Percentiles rank a stretch among this genome's conserved stretches.
phyloP scores from a whole-genome alignment of 2,329 filamentous ascomycete genomes.

The Colletotrichum chlorophyti region DNA sequence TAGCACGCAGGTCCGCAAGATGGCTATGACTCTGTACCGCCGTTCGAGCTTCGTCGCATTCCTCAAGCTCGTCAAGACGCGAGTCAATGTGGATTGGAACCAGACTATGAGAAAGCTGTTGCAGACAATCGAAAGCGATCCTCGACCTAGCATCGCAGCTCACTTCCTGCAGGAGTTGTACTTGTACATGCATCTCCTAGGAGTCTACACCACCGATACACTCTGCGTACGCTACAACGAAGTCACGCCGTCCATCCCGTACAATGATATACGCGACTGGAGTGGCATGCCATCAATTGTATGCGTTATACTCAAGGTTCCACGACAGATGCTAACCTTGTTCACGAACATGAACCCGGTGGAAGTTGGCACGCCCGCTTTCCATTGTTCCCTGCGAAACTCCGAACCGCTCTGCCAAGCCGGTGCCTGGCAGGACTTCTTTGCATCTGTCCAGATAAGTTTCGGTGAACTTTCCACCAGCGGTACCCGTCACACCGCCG shows the following conservation, averaged over 20 bases:
- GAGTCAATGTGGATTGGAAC: conserved; percentile 42
- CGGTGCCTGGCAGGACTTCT: conserved; percentile 41
- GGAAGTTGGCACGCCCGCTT: conserved; percentile 32
- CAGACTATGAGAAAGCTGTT: conserved; percentile 37
- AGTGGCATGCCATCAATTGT: conserved; percentile 40
- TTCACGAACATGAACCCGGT: conserved; percentile 32
- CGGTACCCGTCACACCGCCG: conserved; percentile 34
- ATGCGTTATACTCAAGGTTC: conserved; percentile 44
- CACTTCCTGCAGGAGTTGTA: conserved; percentile 42
- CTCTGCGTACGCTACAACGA: conserved; percentile 36
- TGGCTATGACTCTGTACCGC: conserved; percentile 38
- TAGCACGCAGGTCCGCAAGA: conserved; percentile 33
- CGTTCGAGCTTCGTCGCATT: conserved; percentile 46
- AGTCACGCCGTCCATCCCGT: background rate
- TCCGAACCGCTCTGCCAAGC: background rate
- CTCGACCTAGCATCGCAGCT: too few relatives aligned
- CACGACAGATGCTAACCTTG: conserved; percentile 33
- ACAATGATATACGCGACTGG: conserved; percentile 34
- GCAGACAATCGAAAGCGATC: conserved; percentile 36
- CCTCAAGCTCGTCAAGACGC: conserved; percentile 42
- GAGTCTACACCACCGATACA: conserved; percentile 37
- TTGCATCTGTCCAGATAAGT: conserved; percentile 45
- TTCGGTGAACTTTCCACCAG: conserved; percentile 43
- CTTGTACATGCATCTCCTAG: conserved; percentile 42
- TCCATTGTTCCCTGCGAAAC: conserved; percentile 37